These are phyloP conservation scores for Vigna nakashimae DNA, from an alignment of 306 rosid genomes.

Conservation along the genomic window DNA sequence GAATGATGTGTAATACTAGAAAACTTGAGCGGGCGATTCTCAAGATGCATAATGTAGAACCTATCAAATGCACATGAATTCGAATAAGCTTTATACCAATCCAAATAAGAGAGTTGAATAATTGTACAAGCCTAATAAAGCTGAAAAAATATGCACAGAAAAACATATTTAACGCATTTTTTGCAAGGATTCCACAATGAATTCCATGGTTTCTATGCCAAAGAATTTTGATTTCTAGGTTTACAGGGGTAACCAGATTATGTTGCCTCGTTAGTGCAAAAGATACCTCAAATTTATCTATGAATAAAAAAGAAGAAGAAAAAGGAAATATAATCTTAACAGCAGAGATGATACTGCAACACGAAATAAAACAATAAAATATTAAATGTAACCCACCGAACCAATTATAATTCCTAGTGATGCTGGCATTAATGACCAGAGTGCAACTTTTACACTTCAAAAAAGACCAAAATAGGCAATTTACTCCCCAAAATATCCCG, in stretches of 20 bases:
- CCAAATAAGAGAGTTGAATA: constrained; percentile 24
- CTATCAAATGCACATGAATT: constrained; percentile 40
- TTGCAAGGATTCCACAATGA: constrained; percentile 23
- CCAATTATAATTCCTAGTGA: neutral
- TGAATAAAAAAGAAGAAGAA: neutral
- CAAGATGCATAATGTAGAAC: constrained; percentile 78
- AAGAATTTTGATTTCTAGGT: neutral
- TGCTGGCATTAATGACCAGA: neutral
- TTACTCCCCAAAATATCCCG: neutral
- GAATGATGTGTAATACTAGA: constrained; percentile 82
- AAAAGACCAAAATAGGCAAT: neutral
- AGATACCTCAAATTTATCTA: neutral
- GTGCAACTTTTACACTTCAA: neutral
- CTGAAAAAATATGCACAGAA: constrained; percentile 2
- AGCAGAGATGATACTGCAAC: constrained; percentile 2
- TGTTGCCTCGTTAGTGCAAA: neutral
- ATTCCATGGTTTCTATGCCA: constrained; percentile 10
- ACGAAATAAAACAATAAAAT: neutral
- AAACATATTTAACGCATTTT: constrained; percentile 20
- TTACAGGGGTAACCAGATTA: constrained; percentile 10
- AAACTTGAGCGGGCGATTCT: constrained; percentile 60
- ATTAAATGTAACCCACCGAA: neutral
- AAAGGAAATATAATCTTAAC: neutral
- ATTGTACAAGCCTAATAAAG: neutral
- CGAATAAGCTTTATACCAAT: constrained; percentile 11